Evolutionary conservation across 805 yeast genomes (phyloP), one percentile per base, ranked within the genome.

Genomic region (Lipomyces orientalis): DNA sequence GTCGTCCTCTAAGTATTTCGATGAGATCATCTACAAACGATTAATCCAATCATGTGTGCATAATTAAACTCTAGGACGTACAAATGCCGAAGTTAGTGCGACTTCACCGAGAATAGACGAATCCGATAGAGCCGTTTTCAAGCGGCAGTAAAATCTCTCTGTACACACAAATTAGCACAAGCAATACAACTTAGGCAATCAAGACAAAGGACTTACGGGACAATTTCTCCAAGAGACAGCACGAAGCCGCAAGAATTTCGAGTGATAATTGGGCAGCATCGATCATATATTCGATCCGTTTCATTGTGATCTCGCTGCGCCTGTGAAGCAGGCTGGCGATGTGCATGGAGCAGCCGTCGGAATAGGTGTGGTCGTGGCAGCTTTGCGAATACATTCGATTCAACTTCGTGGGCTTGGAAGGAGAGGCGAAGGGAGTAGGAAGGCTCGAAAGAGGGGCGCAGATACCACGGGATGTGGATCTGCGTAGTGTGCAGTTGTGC

Each of bases 281-380:
- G 14, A 56, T 14, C 16, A 56, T 56, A 34, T 12, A 22, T 31
- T 52, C 55, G 34, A 52, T 52, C 12, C n/a, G 29, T 4, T 52
- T 25, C n/a, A 33, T 12, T 22, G 22, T 58, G 61, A 58, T 58
- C 57, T 19, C 35, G 37, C 55, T 31, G 12, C 39, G 35, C 16
- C 46, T 57, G 4, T 33, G 12, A 9, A 58, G 39, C 39, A 37
- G 55, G 4, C 61, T 31, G 33, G 33, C 61, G 19, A 58, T 58
- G 22, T 58, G 61, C 61, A 58, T 58, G 31, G 60, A 34, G 37
- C 61, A 58, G 37, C 55, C 61, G 8, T 58, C 29, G 29, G 10
- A 37, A 57, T 22, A 58, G 61, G 4, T 14, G 8, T 19, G 14
- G 25, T 16, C 43, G 14, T 19, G 8, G 43, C 43, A 2, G 25